These are phyloP conservation scores for Pseudopyrenochaeta lycopersici DNA, from an alignment of 2,329 filamentous ascomycete species.

Conservation along the genomic window DNA sequence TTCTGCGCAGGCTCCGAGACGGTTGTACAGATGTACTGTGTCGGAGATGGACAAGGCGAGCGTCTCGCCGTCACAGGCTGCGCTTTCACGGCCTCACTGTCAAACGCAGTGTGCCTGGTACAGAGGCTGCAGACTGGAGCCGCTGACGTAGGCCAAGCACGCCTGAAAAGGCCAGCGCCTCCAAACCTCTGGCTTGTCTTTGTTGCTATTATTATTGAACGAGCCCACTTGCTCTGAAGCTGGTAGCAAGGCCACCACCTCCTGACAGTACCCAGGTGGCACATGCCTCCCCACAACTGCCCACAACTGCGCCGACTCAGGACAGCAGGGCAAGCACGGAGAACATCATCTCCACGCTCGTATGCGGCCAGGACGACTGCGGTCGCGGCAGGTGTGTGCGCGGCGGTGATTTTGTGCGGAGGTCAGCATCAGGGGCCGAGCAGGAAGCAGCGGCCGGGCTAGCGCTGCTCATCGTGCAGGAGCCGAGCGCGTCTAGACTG, in stretches of 20 bases:
- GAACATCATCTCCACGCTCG: slow-evolving; percentile 3
- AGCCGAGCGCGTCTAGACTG: slow-evolving; percentile 31
- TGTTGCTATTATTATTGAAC: too few relatives aligned
- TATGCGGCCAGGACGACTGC: background rate
- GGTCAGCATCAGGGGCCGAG: slow-evolving; percentile 20
- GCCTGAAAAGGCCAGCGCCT: background rate
- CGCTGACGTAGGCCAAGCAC: slow-evolving; percentile 14
- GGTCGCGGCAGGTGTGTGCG: slow-evolving; percentile 6
- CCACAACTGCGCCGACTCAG: background rate
- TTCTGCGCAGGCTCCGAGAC: background rate
- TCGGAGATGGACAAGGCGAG: too few relatives aligned
- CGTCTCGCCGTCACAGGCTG: too few relatives aligned
- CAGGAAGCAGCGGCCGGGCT: slow-evolving; percentile 19
- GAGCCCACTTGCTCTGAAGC: too few relatives aligned
- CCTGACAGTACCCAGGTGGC: too few relatives aligned
- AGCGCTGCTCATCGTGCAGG: slow-evolving; percentile 28
- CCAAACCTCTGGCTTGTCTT: too few relatives aligned
- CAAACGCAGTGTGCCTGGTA: too few relatives aligned
- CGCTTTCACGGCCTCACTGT: too few relatives aligned
- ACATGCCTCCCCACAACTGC: background rate
- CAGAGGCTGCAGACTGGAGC: slow-evolving; percentile 2
- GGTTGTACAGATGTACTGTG: background rate
- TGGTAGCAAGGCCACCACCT: too few relatives aligned
- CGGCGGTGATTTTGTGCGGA: slow-evolving; percentile 15
- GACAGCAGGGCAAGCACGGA: background rate